These are phyloP conservation scores for Solanum appendiculatum DNA, from an alignment of 257 asterid species.

Conservation along the genomic window DNA sequence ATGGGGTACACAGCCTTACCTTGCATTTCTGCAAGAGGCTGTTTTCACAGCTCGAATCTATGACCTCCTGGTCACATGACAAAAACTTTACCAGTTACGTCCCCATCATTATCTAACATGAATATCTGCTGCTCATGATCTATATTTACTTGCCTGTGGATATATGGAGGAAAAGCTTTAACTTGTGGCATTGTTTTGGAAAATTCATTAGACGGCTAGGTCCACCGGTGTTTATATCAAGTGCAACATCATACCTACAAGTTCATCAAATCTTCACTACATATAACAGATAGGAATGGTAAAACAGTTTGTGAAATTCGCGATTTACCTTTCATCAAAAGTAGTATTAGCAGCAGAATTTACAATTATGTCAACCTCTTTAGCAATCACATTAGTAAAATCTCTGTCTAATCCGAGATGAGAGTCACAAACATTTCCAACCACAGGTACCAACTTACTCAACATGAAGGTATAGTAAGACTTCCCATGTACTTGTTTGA, in stretches of 20 bases:
- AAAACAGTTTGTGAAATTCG: background rate
- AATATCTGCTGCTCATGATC: background rate
- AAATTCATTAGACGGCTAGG: constrained; percentile 61
- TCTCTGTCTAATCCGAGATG: constrained; percentile 57
- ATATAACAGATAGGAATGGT: background rate
- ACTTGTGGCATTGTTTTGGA: constrained; percentile 59
- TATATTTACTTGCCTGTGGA: constrained; percentile 59
- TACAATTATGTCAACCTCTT: constrained; percentile 60
- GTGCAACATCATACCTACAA: constrained; percentile 73
- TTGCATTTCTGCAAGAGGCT: too few relatives aligned
- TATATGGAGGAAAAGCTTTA: constrained; percentile 63
- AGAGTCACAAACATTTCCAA: constrained; percentile 67
- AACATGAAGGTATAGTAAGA: constrained; percentile 64
- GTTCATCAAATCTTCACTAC: background rate
- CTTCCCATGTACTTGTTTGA: constrained; percentile 65
- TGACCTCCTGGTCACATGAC: background rate
- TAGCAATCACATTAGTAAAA: constrained; percentile 29
- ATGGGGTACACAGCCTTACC: too few relatives aligned
- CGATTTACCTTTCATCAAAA: constrained; percentile 66
- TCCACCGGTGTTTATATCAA: constrained; percentile 73
- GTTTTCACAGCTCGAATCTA: too few relatives aligned
- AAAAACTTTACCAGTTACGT: background rate
- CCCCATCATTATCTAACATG: background rate
- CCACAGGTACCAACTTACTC: constrained; percentile 71
- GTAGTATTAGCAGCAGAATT: constrained; percentile 91